Base-by-base conservation (phyloP, 192 early-diverging fungal genomes). In the Martensiomyces pterosporus region DNA sequence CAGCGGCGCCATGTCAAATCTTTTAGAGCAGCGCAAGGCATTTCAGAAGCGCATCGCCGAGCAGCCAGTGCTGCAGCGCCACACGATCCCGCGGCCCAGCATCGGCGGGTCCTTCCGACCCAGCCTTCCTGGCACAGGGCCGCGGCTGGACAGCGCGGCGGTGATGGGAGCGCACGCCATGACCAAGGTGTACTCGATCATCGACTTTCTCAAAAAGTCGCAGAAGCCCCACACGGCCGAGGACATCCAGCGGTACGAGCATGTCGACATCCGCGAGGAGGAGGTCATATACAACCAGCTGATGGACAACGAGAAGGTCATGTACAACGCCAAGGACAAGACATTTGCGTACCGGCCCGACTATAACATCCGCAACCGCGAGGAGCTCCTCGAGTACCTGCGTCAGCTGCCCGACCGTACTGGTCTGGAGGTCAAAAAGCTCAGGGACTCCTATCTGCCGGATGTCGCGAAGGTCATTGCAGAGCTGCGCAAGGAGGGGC, bases 291-390 rank as follows among this genome's bases (percentile, higher is more conserved):
- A 75, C 57, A 52, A 80, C 5, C 71, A 80, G 16, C 53, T 88
- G 23, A 70, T 66, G 9, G 55, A 65, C 25, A 89, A 84, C 52
- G 76, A 80, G 26, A 87, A 87, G 37, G 80, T 90, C 17, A 59
- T 62, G 0, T 89, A 77, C 60, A 79, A 83, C 47, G 24, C 64
- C 1, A 22, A 60, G 2, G 70, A 73, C 14, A 49, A 77, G 4
- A 84, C 83, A 1, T 85, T 88, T 67, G 77, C 79, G 4, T 91
- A 89, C 64, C 85, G 84, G 75, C 87, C 87, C 39, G 81, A 80
- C 35, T 90, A 76, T 50, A 78, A 85, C 24, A 82, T 90, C 43
- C 77, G 78, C 40, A 76, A 69, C 24, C 81, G 81, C 24, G 85
- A 89, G 12, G 90, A 90, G 44, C 64, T 92, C 18, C 43, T 90